Base-by-base conservation (phyloP, 495 filamentous ascomycete species). In the Elaphomyces granulatus region DNA sequence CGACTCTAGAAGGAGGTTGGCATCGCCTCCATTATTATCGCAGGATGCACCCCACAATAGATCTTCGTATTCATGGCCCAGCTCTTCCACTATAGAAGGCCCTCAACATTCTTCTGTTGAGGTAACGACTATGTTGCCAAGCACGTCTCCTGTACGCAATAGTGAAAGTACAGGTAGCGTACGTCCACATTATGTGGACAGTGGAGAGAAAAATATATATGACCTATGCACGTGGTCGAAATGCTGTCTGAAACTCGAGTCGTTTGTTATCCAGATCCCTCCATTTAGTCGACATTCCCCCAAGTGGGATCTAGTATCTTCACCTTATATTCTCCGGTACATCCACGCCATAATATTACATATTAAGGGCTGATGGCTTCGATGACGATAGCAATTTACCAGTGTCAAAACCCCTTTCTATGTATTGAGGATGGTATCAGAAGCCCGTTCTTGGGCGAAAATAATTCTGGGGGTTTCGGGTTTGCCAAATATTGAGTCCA, bases 171-270 rank as follows among this genome's bases (percentile, higher is more conserved):
- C n/a, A n/a, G n/a, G n/a, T n/a, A n/a, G n/a, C n/a, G n/a, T n/a
- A n/a, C n/a, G n/a, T n/a, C n/a, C n/a, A n/a, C n/a, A n/a, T n/a
- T n/a, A n/a, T n/a, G n/a, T n/a, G n/a, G n/a, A n/a, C n/a, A n/a
- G n/a, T n/a, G n/a, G n/a, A n/a, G n/a, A n/a, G n/a, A n/a, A n/a
- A n/a, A 28, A 49, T 49, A 28, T 51, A 54, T n/a, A 52, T 20
- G 34, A 51, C 51, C n/a, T 44, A n/a, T 6, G 46, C 52, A 14
- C 43, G 35, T 12, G 46, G 52, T 12, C 52, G 41, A n/a, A 44
- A 48, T 4, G 15, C 16, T 2, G 8, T 43, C 26, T 30, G 15
- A 35, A 53, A 53, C 28, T 33, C 28, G 3, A 55, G 26, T 15
- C 23, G 38, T 12, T 33, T 33, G 9, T 38, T 36, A 20, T 54